A percentile compares a stretch with the other conserved stretches of the same genome.
Conservation (phyloP, 257 asterid species). For the Asclepias syriaca region DNA sequence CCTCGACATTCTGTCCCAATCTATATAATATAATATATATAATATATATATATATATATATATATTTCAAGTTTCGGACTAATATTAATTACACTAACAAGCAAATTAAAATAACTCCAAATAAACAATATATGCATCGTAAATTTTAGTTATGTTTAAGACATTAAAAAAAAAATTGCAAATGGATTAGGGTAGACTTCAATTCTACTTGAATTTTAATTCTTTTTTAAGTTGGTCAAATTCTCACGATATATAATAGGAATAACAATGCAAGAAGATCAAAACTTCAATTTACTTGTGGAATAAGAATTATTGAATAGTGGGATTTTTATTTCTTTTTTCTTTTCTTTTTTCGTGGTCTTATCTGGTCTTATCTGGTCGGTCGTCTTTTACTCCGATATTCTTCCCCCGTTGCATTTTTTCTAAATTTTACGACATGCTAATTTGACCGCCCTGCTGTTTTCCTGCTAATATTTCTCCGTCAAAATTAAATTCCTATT, state of each 20-base stretch:
- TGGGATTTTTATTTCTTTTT: background rate
- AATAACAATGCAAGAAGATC: background rate
- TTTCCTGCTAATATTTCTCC: background rate
- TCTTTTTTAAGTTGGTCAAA: no score
- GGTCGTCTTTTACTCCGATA: background rate
- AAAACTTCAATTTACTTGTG: background rate
- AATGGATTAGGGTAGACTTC: no score
- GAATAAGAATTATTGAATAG: background rate
- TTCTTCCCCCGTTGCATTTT: background rate
- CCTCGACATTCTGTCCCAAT: no score
- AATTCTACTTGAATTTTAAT: no score
- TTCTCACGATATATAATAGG: background rate
- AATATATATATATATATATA: background rate
- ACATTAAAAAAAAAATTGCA: no score
- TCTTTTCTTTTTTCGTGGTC: no score
- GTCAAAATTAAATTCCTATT: background rate
- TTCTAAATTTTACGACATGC: background rate
- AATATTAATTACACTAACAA: background rate
- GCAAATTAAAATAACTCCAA: no score
- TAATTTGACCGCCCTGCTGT: background rate
- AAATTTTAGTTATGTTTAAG: no score
- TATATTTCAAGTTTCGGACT: background rate
- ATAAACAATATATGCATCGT: no score
- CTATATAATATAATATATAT: no score
- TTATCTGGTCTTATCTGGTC: conserved; percentile 1